Percentiles rank a stretch among this genome's conserved stretches.
phyloP scores from a whole-genome alignment of 2,329 filamentous ascomycete species.

The Sporothrix luriei region DNA sequence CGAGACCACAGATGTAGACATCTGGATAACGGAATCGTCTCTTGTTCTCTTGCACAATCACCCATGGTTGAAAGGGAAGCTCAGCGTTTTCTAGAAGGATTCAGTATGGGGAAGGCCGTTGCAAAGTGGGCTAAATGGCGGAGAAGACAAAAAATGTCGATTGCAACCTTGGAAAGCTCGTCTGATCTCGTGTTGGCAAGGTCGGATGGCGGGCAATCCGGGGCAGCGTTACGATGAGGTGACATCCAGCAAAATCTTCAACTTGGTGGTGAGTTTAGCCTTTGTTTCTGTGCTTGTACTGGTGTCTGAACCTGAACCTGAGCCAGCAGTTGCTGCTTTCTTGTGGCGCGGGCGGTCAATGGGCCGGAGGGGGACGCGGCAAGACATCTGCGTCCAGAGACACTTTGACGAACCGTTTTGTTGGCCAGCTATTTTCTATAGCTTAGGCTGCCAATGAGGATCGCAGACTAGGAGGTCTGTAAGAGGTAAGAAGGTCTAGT shows the following conservation, averaged over 20 bases:
- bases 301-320: not conserved
- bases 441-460: not conserved
- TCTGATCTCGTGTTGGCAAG: constrained; percentile 10
- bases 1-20: not conserved
- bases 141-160: not conserved
- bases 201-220: constrained; percentile 12
- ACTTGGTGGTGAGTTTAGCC: constrained; percentile 8
- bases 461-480: too few species aligned
- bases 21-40: constrained; percentile 6
- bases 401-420: not conserved
- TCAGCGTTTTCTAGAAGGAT: constrained; percentile 16
- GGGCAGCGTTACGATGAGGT: not conserved
- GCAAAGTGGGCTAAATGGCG: not conserved
- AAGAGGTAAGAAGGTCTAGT: too few species aligned
- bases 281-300: not conserved
- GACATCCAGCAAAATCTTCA: not conserved
- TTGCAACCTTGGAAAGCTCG: not conserved
- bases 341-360: not conserved
- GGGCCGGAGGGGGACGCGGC: too few species aligned
- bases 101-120: not conserved
- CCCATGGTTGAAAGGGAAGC: constrained; percentile 10
- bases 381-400: not conserved
- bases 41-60: not conserved
- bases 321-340: too few species aligned
- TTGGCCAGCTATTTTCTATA: not conserved